Evolutionary conservation across 257 asterid genomes (phyloP), one percentile per base, ranked within the genome.

Genomic region (Solanum pennellii): DNA sequence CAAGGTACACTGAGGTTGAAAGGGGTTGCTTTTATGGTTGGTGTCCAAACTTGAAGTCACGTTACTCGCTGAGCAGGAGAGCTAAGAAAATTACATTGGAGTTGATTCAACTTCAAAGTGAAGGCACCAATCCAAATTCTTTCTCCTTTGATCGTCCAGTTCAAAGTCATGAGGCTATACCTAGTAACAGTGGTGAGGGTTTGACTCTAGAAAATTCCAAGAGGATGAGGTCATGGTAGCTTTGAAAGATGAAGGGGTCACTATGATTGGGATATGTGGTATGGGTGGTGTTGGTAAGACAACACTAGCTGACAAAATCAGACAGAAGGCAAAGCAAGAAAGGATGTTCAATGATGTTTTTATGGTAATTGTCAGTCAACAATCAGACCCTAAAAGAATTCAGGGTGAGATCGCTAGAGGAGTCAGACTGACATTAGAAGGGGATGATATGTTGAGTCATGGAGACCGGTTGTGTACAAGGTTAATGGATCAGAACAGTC

Each of bases 231-330:
- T 89, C 69, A 83, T 89, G 37, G 65, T 14, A 23, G 86, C 84
- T 71, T 80, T 89, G 13, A 37, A 49, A 52, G 83, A 89, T 59
- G 47, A 47, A 2, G 14, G 45, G 2, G 42, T 83, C 7, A 21
- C 52, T 31, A 65, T 25, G 16, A 10, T 89, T 45, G 91, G 89
- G 18, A 47, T 89, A 35, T 89, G 87, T 31, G 91, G 91, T 12
- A 56, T 86, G 87, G 56, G 31, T 37, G 91, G 89, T 31, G 87
- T 89, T 1, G 91, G 91, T 7, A 89, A 86, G 18, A 86, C 87
- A 4, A 83, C 66, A 31, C 18, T 89, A 66, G 82, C 68, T 10
- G 15, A 62, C 1, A 75, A 83, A 73, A 86, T 86, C 9, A 69
- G 47, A 0, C 2, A 2, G 2, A 29, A 41, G 25, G 85, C 5